Conservation (phyloP, 1,284 basidiomycete genomes). For the Puccinia polysora region DNA sequence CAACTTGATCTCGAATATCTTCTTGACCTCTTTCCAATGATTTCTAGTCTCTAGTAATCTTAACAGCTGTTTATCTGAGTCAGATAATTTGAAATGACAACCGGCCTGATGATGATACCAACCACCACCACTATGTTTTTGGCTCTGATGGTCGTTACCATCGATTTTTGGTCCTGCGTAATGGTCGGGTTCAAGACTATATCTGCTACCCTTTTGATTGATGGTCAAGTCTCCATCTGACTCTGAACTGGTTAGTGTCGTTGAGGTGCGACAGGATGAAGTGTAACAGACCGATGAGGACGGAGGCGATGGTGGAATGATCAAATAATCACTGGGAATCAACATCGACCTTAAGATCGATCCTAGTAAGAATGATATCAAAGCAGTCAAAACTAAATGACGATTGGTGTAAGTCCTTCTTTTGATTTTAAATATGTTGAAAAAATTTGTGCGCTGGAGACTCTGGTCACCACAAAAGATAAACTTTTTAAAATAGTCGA, state of each 20-base stretch:
- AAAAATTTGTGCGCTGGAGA: constrained; percentile 20
- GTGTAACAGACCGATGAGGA: constrained; percentile 14
- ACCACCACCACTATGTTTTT: not conserved
- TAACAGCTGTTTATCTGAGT: constrained; percentile 25
- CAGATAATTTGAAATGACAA: constrained; percentile 17
- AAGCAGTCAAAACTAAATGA: constrained; percentile 66
- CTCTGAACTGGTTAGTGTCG: not conserved
- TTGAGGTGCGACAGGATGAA: not conserved
- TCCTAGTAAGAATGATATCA: constrained; percentile 86
- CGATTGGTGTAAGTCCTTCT: constrained; percentile 51
- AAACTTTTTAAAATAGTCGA: constrained; percentile 19
- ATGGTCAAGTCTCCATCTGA: too few species aligned
- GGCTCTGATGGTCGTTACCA: not conserved
- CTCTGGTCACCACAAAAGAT: constrained; percentile 28
- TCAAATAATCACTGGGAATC: constrained; percentile 82
- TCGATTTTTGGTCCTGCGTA: not conserved
- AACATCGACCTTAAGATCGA: constrained; percentile 79
- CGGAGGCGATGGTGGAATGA: constrained; percentile 59
- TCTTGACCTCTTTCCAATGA: constrained; percentile 37
- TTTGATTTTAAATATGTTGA: not conserved
- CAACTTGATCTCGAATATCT: constrained; percentile 29
- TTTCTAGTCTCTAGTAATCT: constrained; percentile 28
- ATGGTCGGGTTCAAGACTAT: too few species aligned
- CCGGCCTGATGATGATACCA: not conserved
- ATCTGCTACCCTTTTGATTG: too few species aligned